Conservation (phyloP, 768 basidiomycete species). For the Amanita inopinata region DNA sequence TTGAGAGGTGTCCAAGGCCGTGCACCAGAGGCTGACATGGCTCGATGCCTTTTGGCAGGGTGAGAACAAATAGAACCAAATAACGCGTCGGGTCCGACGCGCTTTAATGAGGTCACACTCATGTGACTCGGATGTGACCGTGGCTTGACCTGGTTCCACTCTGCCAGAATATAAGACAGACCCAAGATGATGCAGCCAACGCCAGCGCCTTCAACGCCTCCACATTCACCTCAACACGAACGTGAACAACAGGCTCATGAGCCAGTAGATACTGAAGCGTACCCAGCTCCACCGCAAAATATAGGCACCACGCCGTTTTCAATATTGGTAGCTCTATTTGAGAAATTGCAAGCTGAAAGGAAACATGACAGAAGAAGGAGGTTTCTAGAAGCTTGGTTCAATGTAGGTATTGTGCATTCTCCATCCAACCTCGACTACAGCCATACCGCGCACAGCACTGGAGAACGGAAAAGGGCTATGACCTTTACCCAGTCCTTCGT, state of each 20-base stretch:
- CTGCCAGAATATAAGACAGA: conserved; percentile 6
- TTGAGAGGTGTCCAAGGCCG: neutral
- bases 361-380: conserved; percentile 68
- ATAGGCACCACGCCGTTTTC: conserved; percentile 60
- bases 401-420: conserved; percentile 36
- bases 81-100: conserved; percentile 24
- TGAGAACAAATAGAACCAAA: conserved; percentile 21
- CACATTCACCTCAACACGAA: conserved; percentile 37
- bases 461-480: conserved; percentile 76
- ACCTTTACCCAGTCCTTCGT: conserved; percentile 84
- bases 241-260: conserved; percentile 11
- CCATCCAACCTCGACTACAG: neutral
- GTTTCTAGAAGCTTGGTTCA: conserved; percentile 70
- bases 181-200: conserved; percentile 63
- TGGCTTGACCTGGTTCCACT: conserved; percentile 2
- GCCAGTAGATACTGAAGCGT: conserved; percentile 21
- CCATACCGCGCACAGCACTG: conserved; percentile 47
- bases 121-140: neutral
- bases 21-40: conserved; percentile 7
- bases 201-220: conserved; percentile 53
- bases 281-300: conserved; percentile 55
- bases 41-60: neutral
- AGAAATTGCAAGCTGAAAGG: conserved; percentile 60
- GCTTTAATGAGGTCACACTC: conserved; percentile 10
- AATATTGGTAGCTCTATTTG: conserved; percentile 62